phyloP scores from a whole-genome alignment of 345 rosid genomes.

The Camelina laxa region DNA sequence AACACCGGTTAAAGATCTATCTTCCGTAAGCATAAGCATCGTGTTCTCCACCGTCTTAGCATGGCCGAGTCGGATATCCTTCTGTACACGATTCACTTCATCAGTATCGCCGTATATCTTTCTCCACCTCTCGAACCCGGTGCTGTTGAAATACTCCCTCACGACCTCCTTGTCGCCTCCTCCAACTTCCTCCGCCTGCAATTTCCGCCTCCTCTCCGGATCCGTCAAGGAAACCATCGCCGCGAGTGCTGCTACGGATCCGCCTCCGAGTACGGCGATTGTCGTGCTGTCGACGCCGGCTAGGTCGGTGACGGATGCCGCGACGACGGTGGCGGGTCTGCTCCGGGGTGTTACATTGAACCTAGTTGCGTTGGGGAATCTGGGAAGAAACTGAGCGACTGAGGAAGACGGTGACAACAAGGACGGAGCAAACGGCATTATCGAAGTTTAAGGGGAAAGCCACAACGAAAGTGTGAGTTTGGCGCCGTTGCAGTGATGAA shows the following conservation, averaged over 20 bases:
- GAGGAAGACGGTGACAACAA: conserved; percentile 51
- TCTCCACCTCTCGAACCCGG: conserved; percentile 93
- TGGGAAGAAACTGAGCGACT: conserved; percentile 48
- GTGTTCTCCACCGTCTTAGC: conserved; percentile 84
- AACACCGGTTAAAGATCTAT: conserved; percentile 71
- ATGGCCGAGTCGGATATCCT: conserved; percentile 80
- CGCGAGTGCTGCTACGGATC: conserved; percentile 86
- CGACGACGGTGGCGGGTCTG: conserved; percentile 46
- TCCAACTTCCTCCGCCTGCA: conserved; percentile 94
- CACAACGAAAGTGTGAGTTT: conserved; percentile 34
- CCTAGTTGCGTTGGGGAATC: conserved; percentile 29
- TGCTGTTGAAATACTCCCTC: conserved; percentile 82
- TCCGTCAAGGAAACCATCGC: conserved; percentile 77
- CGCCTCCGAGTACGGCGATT: conserved; percentile 76
- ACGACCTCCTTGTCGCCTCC: conserved; percentile 95
- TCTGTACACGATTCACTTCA: conserved; percentile 85
- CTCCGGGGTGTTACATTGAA: conserved; percentile 39
- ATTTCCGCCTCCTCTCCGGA: conserved; percentile 75
- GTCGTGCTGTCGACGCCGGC: conserved; percentile 60
- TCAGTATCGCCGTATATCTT: conserved; percentile 92
- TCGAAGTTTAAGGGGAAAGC: conserved; percentile 33
- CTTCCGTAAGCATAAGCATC: conserved; percentile 73
- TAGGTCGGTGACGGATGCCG: conserved; percentile 53
- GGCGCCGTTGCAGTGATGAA: conserved; percentile 31
- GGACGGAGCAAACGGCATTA: conserved; percentile 71